phyloP scores from a whole-genome alignment of 345 rosid species.

The Punica granatum region DNA sequence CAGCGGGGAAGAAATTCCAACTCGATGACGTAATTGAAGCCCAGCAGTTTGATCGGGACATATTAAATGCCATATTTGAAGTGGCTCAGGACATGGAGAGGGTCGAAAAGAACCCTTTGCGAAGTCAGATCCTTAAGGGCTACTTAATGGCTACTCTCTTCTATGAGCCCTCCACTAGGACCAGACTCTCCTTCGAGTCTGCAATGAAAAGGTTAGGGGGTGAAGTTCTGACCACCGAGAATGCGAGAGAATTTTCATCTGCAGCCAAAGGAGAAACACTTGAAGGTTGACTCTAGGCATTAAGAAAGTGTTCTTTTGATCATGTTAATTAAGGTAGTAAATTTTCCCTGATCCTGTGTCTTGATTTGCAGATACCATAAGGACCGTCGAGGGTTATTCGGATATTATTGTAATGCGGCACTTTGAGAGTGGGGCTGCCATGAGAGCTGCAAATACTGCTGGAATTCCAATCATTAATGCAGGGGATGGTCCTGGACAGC shows the following conservation, averaged over 20 bases:
- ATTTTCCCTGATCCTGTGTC: slow-evolving; percentile 6
- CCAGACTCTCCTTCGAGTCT: slow-evolving; percentile 92
- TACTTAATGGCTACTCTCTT: slow-evolving; percentile 88
- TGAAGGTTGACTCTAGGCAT: slow-evolving; percentile 44
- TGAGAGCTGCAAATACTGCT: slow-evolving; percentile 76
- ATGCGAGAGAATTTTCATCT: slow-evolving; percentile 87
- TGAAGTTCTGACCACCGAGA: slow-evolving; percentile 90
- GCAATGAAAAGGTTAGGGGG: slow-evolving; percentile 96
- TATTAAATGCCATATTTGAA: slow-evolving; percentile 62
- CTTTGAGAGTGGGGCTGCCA: slow-evolving; percentile 95
- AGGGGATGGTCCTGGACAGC: slow-evolving; percentile 99
- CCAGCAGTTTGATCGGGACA: slow-evolving; percentile 78
- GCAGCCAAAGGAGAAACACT: slow-evolving; percentile 98
- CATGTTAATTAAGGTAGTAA: not conserved
- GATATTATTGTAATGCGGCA: slow-evolving; percentile 94
- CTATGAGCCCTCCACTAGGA: slow-evolving; percentile 93
- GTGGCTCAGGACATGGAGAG: slow-evolving; percentile 82
- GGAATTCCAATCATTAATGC: slow-evolving; percentile 84
- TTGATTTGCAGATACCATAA: slow-evolving; percentile 64
- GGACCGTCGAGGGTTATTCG: slow-evolving; percentile 87
- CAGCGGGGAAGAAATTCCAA: slow-evolving; percentile 51
- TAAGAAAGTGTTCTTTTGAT: not conserved
- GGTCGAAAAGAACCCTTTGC: slow-evolving; percentile 57
- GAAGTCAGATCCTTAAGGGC: slow-evolving; percentile 77
- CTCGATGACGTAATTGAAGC: slow-evolving; percentile 83